Evolutionary conservation across 768 basidiomycete genomes (phyloP), one percentile per base, ranked within the genome.

Genomic region (Leucocoprinus birnbaumii): DNA sequence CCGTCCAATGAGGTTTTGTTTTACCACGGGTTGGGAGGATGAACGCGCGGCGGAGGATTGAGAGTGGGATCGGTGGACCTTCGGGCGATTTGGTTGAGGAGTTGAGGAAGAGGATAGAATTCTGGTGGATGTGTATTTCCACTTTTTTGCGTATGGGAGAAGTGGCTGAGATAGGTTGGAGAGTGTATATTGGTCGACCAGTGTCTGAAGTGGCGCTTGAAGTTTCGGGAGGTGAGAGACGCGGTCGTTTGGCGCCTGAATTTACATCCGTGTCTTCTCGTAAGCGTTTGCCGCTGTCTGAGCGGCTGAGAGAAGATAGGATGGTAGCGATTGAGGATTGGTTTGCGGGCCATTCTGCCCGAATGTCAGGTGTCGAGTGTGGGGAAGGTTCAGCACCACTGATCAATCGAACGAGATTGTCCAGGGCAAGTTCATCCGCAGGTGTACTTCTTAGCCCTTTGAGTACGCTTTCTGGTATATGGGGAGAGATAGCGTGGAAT

Each of bases 101-200:
- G 64, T 85, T 74, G 2, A 73, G 69, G 61, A 91, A 76, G 5
- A 71, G 73, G 53, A 91, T 72, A 5, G 80, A 71, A 18, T 71
- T 66, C 19, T 71, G 62, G 61, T 83, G 75, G 37, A 88, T 68
- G 2, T 79, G 78, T 61, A 90, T 76, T 61, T 91, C 82, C 37
- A 86, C 79, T 59, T 89, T 90, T 71, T 87, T 89, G 49, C 90
- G 84, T 49, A 91, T 67, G 10, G 89, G 89, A 0, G 89, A 83
- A 10, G 85, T 82, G n/a, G 78, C 73, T 25, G 88, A 89, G 40
- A 91, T 68, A 16, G 83, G 69, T 38, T 87, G 82, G 1, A 91
- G 70, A 2, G 84, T 81, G 68, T 80, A 85, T 9, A 79, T 54
- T 1, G 84, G 79, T 0, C 68, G 62, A 34, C 80, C 80, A 27